Base-by-base conservation (phyloP, 2,329 filamentous ascomycete genomes). In the Pseudogymnoascus sp. region DNA sequence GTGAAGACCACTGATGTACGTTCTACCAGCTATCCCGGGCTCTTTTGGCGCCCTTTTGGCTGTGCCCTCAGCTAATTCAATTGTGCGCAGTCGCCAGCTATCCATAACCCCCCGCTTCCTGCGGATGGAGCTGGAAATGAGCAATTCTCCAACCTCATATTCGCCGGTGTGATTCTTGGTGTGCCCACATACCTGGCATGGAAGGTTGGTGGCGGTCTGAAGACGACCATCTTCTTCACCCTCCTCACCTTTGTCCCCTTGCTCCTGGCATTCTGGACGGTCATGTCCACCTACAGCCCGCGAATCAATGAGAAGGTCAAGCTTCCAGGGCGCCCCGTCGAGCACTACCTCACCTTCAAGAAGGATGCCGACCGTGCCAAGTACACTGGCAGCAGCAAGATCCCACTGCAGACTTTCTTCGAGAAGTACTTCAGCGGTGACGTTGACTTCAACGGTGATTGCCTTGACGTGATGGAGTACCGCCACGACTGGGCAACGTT, bases 401-500 rank as follows among this genome's bases (percentile, higher is more conserved):
- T 72, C 9, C 67, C 71, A 12, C 63, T 72, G 50, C 63, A 70
- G 33, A 68, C 66, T 5, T 71, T 73, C 25, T 62, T 63, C 1
- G 70, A 73, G 60, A 69, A 68, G 64, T 73, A 72, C 57, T 64
- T 73, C 35, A 65, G 69, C 37, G 70, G 70, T n/a, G 20, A 61
- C 22, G 70, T 73, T 12, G 67, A 70, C n/a, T 73, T 73, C 63
- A 73, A 72, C 14, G 71, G 70, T 14, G 71, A 73, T 25, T 60
- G 59, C n/a, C 65, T 73, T 9, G 71, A 73, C n/a, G 57, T 70
- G 18, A 38, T 73, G 60, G 71, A 73, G 60, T 71, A 70, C 60
- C 67, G 70, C 4, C 70, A 73, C 63, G 71, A 73, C 43, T 73
- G 71, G 71, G 69, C 70, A 11, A 68, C 62, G 25, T 73, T 73